A percentile compares a stretch with the other conserved stretches of the same genome.
Evolutionary conservation across 768 basidiomycete species (phyloP).

Genomic region (Phanerodontia chrysosporium): DNA sequence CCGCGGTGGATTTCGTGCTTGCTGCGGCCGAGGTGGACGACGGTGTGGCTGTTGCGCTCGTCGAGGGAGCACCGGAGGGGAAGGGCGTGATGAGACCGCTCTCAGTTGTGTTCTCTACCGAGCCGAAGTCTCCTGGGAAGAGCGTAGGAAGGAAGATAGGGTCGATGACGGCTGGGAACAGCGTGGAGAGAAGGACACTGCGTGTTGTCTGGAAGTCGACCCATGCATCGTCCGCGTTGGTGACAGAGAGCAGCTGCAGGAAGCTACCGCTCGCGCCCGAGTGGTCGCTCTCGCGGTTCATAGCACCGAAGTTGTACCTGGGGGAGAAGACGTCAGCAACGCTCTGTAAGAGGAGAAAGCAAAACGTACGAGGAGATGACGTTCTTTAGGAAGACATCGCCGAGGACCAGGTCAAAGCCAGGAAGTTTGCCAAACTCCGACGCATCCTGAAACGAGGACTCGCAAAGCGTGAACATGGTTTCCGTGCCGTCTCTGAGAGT

Average conservation of each 20-base stretch:
- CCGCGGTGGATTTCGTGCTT: background rate
- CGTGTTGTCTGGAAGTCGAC: background rate
- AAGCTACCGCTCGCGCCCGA: slow-evolving; percentile 19
- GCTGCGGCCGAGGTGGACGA: background rate
- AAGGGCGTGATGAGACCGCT: background rate
- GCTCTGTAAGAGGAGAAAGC: background rate
- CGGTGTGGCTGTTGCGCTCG: background rate
- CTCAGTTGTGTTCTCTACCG: background rate
- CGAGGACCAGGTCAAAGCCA: slow-evolving; percentile 27
- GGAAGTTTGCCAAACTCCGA: background rate
- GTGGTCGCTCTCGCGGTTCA: background rate
- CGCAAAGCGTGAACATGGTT: slow-evolving; percentile 20
- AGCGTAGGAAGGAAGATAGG: background rate
- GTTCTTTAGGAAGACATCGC: slow-evolving; percentile 31
- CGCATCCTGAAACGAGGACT: background rate
- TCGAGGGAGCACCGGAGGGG: background rate
- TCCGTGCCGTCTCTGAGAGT: background rate
- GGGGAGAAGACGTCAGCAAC: background rate
- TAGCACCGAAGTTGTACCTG: slow-evolving; percentile 20
- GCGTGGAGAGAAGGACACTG: background rate
- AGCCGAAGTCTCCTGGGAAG: background rate
- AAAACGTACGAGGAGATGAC: slow-evolving; percentile 28
- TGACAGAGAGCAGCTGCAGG: slow-evolving; percentile 29
- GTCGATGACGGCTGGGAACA: background rate
- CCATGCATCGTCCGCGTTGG: slow-evolving; percentile 9